Evolutionary conservation across 2,329 filamentous ascomycete genomes (phyloP).

Genomic region (Tolypocladium pustulatum): DNA sequence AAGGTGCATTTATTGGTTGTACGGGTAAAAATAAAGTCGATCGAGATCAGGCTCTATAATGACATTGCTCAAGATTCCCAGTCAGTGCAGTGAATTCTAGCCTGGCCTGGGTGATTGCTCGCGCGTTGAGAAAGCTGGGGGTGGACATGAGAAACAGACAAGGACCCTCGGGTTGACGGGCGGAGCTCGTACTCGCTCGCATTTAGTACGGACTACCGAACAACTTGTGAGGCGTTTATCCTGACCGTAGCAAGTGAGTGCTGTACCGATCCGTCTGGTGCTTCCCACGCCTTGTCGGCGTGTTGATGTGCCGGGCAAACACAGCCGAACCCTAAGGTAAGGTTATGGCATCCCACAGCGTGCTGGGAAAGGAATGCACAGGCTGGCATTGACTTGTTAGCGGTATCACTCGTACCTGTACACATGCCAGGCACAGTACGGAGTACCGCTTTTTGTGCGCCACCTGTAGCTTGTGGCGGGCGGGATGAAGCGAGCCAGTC

Average conservation of each 20-base stretch:
- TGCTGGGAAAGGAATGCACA: not conserved
- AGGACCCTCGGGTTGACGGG: not conserved
- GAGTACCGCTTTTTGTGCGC: not conserved
- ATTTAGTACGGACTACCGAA: no score
- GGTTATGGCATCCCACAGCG: not conserved
- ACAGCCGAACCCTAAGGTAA: no score
- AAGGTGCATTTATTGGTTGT: constrained; percentile 18
- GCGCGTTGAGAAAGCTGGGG: not conserved
- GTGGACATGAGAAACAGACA: not conserved
- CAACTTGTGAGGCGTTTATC: no score
- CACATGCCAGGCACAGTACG: not conserved
- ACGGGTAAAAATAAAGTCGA: constrained; percentile 21
- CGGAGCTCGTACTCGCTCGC: no score
- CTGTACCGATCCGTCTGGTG: not conserved
- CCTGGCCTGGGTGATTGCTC: not conserved
- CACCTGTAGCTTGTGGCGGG: not conserved
- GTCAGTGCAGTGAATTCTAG: not conserved
- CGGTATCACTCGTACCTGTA: no score
- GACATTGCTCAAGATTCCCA: not conserved
- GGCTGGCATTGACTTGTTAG: not conserved
- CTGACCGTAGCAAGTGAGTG: no score
- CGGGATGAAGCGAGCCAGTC: not conserved
- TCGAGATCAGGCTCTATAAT: constrained; percentile 15
- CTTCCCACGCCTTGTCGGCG: not conserved
- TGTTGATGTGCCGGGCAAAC: not conserved